Evolutionary conservation across 1,139 yeast species (phyloP), one percentile per base, ranked within the genome.

Genomic region (Candida sojae): DNA sequence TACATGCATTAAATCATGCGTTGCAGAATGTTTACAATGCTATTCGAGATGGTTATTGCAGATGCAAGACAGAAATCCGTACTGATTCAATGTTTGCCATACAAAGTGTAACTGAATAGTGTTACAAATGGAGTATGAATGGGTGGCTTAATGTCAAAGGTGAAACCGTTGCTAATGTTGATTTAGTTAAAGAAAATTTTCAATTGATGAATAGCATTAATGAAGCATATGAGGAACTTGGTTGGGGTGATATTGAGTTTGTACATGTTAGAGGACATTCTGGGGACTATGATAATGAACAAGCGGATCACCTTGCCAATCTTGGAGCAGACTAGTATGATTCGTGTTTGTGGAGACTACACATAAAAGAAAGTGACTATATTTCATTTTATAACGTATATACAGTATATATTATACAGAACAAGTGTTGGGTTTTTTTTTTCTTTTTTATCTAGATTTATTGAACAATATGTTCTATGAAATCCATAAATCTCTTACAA

Each of bases 251-350:
- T 1, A 28, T 86, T 26, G 57, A 62, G 3, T 63, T 86, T 42
- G 64, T 64, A 9, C 83, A 93, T 71, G 95, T 89, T 6, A 71
- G 70, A 46, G 97, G 95, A 0, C 97, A 92, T 63, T 64, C 71
- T 17, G 93, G 91, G 0, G 63, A 70, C 40, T 62, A 59, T 12
- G 97, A 97, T 0, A 91, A 91, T 60, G 91, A 85, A 53, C 71
- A 62, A 59, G 97, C 97, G 0, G 97, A 91, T 61, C 57, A 61
- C 39, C 68, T 91, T 46, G 97, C 97, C 2, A 84, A 80, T 50
- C 48, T 57, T 26, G 95, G 25, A 62, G 28, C 28, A 25, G 28
- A 25, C 28, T 5, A 7, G 7, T 25, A 25, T 25, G 28, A 7
- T 25, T n/a, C n/a, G n/a, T n/a, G n/a, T n/a, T n/a, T n/a, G n/a